Conservation (phyloP, 129 eudicot species). For the Smallanthus sonchifolius region DNA sequence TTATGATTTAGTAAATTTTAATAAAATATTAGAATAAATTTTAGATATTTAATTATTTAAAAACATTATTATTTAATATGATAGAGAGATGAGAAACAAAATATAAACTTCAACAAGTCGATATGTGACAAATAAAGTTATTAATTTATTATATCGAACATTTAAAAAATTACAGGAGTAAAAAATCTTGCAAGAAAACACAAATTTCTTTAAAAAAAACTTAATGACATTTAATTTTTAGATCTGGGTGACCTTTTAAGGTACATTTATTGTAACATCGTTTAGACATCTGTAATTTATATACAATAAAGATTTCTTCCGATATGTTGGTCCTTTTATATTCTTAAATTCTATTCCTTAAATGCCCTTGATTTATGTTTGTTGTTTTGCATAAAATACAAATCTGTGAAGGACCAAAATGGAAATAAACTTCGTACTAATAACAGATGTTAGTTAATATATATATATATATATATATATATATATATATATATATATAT, state of each 20-base stretch:
- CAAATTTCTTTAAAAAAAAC: not conserved
- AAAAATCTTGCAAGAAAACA: not conserved
- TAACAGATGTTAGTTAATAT: too few species aligned
- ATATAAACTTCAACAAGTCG: too few species aligned
- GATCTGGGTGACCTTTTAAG: slow-evolving; percentile 1
- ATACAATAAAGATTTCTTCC: slow-evolving; percentile 4
- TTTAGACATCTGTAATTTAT: not conserved
- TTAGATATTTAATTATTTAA: too few species aligned
- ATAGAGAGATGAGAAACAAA: too few species aligned
- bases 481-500: too few species aligned
- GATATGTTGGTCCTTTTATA: slow-evolving; percentile 23
- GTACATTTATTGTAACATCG: slow-evolving; percentile 8
- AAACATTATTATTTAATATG: too few species aligned
- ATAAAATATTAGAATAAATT: too few species aligned
- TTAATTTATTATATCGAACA: not conserved
- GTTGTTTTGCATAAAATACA: not conserved
- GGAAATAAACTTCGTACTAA: not conserved
- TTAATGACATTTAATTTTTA: not conserved
- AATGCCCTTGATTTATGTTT: slow-evolving; percentile 2
- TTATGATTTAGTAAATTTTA: too few species aligned
- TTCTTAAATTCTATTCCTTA: not conserved
- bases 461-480: too few species aligned
- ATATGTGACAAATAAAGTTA: not conserved
- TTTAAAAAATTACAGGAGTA: not conserved
- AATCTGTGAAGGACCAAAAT: not conserved